Evolutionary conservation across 2,329 filamentous ascomycete species (phyloP).

Genomic region (Aspergillus terreus): DNA sequence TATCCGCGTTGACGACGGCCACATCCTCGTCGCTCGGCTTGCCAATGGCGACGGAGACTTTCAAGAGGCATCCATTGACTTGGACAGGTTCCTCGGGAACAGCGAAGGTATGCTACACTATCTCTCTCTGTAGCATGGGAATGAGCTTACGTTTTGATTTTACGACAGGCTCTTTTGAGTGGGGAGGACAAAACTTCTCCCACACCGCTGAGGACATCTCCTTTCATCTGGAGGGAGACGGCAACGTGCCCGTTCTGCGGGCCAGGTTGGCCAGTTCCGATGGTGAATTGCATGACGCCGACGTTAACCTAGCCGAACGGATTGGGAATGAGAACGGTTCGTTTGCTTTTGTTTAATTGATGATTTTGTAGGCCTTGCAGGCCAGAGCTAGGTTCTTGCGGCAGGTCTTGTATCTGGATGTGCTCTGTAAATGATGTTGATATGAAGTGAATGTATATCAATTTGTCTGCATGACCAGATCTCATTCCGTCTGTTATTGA

Average conservation of each 20-base stretch:
- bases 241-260: conserved; percentile 15
- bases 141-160: background rate
- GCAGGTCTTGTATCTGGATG: no score
- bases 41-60: conserved; percentile 4
- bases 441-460: no score
- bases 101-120: conserved; percentile 9
- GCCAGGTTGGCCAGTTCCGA: conserved; percentile 5
- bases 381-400: no score
- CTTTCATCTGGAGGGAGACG: conserved; percentile 15
- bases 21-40: conserved; percentile 12
- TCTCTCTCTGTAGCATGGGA: background rate
- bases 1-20: conserved; percentile 12
- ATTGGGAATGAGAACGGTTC: conserved; percentile 11
- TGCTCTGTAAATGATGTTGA: no score
- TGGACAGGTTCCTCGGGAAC: conserved; percentile 16
- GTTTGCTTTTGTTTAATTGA: conserved; percentile 6
- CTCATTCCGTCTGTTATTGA: no score
- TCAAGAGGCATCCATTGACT: conserved; percentile 9
- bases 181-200: conserved; percentile 14
- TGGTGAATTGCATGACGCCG: background rate
- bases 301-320: conserved; percentile 18
- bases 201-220: conserved; percentile 7
- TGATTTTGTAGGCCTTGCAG: background rate
- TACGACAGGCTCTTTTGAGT: conserved; percentile 13
- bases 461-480: no score